Percentiles rank a stretch among this genome's conserved stretches.
phyloP scores from a whole-genome alignment of 2,329 filamentous ascomycete species.

The Stagonosporopsis cucurbitacearum region DNA sequence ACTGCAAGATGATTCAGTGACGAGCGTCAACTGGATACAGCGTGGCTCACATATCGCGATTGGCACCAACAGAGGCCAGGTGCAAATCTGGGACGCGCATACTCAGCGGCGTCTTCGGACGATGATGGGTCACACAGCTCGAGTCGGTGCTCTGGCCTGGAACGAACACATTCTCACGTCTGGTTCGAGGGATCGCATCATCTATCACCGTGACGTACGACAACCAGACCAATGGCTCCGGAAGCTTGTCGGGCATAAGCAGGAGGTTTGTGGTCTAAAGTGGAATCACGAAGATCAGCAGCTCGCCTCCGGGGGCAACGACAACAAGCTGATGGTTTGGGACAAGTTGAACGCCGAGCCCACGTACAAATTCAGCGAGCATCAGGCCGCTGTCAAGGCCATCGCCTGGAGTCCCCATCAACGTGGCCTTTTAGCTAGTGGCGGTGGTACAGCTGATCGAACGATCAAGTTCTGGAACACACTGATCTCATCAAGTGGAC shows the following conservation, averaged over 20 bases:
- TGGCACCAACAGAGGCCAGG: conserved; percentile 89
- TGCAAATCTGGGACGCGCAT: conserved; percentile 98
- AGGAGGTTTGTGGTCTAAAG: conserved; percentile 94
- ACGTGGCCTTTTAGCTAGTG: conserved; percentile 89
- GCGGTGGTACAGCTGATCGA: conserved; percentile 92
- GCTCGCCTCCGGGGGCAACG: conserved; percentile 92
- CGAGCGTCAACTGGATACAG: conserved; percentile 98
- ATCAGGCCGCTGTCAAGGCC: conserved; percentile 95
- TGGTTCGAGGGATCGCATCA: conserved; percentile 88
- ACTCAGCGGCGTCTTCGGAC: conserved; percentile 83
- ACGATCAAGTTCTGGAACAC: conserved; percentile 99
- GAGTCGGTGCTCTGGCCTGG: conserved; percentile 94
- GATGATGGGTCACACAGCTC: conserved; percentile 94
- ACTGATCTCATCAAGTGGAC: conserved; percentile 68
- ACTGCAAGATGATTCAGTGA: conserved; percentile 89
- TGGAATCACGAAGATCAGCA: conserved; percentile 98
- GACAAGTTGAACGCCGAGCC: conserved; percentile 93
- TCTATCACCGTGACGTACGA: conserved; percentile 94
- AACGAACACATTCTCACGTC: conserved; percentile 98
- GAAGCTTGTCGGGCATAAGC: conserved; percentile 91
- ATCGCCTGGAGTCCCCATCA: conserved; percentile 98
- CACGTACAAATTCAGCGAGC: conserved; percentile 91
- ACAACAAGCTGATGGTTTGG: conserved; percentile 99
- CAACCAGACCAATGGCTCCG: conserved; percentile 88
- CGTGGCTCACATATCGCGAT: conserved; percentile 94